Conservation (phyloP, 2,329 filamentous ascomycete genomes). For the Bertia moriformis region DNA sequence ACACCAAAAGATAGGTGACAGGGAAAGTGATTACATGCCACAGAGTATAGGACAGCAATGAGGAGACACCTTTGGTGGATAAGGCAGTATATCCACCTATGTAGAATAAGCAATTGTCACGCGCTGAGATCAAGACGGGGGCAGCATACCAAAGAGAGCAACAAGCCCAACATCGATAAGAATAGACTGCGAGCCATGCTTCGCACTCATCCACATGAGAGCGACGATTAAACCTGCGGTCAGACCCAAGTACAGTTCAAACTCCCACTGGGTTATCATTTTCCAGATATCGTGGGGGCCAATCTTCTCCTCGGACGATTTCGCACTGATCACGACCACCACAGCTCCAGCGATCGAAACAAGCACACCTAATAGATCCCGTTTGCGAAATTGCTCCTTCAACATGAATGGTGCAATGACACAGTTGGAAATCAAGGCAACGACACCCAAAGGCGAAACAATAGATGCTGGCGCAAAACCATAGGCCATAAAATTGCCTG, state of each 20-base stretch:
- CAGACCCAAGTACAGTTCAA: constrained; percentile 76
- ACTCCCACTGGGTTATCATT: constrained; percentile 74
- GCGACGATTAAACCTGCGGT: constrained; percentile 59
- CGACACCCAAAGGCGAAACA: constrained; percentile 90
- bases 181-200: constrained; percentile 73
- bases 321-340: constrained; percentile 82
- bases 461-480: constrained; percentile 96
- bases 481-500: constrained; percentile 92
- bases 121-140: constrained; percentile 2
- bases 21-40: constrained; percentile 82
- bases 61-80: constrained; percentile 90
- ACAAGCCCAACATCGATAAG: constrained; percentile 87
- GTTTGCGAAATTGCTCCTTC: constrained; percentile 71
- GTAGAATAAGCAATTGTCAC: constrained; percentile 2
- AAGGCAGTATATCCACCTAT: constrained; percentile 87
- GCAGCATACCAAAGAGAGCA: constrained; percentile 66
- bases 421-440: constrained; percentile 90
- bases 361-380: constrained; percentile 77
- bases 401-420: constrained; percentile 89
- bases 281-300: constrained; percentile 81
- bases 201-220: constrained; percentile 70
- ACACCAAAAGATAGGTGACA: constrained; percentile 73
- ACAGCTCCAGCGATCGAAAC: constrained; percentile 79
- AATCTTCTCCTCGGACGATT: constrained; percentile 75
- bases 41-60: constrained; percentile 79